Conservation (phyloP, 2,329 filamentous ascomycete genomes). For the Aureobasidium uvarum region DNA sequence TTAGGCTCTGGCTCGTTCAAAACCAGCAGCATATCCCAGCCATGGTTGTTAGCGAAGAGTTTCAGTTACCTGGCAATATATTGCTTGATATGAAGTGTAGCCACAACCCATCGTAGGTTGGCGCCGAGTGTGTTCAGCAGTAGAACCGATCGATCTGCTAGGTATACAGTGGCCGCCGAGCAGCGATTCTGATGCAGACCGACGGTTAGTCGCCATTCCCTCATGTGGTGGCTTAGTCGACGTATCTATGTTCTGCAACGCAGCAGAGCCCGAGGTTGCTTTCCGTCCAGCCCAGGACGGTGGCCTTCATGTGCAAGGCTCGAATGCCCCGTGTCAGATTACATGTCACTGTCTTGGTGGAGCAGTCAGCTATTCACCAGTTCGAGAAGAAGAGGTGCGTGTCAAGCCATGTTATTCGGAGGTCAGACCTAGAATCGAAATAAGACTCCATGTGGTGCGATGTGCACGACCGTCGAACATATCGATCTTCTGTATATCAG, state of each 20-base stretch:
- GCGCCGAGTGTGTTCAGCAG: constrained; percentile 1
- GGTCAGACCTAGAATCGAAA: background rate
- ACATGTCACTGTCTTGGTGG: background rate
- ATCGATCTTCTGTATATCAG: background rate
- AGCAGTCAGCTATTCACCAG: background rate
- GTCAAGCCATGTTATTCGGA: background rate
- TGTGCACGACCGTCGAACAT: background rate
- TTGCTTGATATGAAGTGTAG: background rate
- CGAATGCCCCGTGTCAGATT: background rate
- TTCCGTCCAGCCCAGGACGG: no score
- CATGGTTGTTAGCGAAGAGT: background rate
- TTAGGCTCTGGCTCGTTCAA: background rate
- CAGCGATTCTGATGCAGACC: background rate
- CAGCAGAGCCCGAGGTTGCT: background rate
- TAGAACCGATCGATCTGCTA: background rate
- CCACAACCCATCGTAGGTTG: background rate
- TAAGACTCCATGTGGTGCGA: background rate
- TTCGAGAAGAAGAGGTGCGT: background rate
- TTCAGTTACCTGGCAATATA: background rate
- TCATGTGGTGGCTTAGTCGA: background rate
- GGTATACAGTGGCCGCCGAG: background rate
- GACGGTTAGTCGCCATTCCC: background rate
- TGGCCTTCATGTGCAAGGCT: background rate
- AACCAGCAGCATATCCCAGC: background rate
- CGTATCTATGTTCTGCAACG: background rate